Evolutionary conservation across 345 rosid genomes (phyloP), one percentile per base, ranked within the genome.

Genomic region (Eucalyptus paniculata): DNA sequence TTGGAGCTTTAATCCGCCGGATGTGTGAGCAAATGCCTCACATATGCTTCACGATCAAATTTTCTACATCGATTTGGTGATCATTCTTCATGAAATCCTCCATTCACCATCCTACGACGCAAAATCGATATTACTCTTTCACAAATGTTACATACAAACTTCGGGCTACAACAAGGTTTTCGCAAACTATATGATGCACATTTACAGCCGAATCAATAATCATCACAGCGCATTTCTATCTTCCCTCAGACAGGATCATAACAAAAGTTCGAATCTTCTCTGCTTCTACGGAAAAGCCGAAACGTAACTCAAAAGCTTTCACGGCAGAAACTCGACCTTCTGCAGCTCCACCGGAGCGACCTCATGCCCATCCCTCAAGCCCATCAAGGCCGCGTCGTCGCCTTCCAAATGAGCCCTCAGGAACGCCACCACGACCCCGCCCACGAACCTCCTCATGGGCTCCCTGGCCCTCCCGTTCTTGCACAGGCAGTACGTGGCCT

Each of bases 381-480:
- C 92, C 88, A 91, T 87, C 92, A 97, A 92, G 69, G 92, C 95
- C 89, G 82, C 67, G 37, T 87, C 62, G 92, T 96, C 94, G 80
- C 96, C 97, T 90, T 86, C 92, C 88, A 95, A 72, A 93, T 88
- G 92, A 24, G 98, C 98, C 86, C 88, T 92, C 94, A 97, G 67
- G 91, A 95, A 96, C 34, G 98, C 95, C 80, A 97, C 97, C 91
- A 94, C 54, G 50, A 86, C 88, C 28, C 98, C 99, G 87, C 94
- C 99, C 87, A 95, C 95, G 82, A 96, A 95, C 86, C 93, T 94
- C 92, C 99, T 95, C 98, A 96, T 96, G 4, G 99, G 98, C 89
- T 93, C 93, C 89, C 99, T 94, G 58, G 92, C 91, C 91, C 93
- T 60, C 40, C 85, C 99, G 92, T 96, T 97, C 94, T 92, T 93